phyloP scores from a whole-genome alignment of 176 grass and related monocot species.

The Oryza nivara region DNA sequence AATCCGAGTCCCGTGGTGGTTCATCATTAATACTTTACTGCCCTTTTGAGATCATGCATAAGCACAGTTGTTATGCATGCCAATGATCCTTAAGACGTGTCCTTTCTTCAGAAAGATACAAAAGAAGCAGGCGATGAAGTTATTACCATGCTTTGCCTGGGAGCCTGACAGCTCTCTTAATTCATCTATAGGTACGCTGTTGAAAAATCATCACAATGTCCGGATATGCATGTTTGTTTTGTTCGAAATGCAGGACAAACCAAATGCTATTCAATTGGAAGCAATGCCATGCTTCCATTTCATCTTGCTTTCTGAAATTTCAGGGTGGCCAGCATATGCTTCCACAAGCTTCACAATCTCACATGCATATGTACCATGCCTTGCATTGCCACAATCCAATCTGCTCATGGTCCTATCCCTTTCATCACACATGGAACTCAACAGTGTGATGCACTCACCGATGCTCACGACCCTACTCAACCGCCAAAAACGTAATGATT shows the following conservation, averaged over 20 bases:
- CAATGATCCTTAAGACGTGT: neutral
- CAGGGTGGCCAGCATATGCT: neutral
- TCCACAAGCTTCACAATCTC: constrained; percentile 26
- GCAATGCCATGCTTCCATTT: neutral
- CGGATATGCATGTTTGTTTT: neutral
- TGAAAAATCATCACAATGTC: constrained; percentile 14
- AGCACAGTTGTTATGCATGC: neutral
- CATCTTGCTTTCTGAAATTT: neutral
- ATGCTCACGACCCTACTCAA: constrained; percentile 13
- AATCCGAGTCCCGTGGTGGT: neutral
- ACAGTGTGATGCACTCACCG: constrained; percentile 8
- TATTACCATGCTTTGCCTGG: neutral
- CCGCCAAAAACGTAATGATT: neutral
- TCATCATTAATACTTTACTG: neutral
- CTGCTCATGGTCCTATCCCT: constrained; percentile 34
- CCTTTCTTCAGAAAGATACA: neutral
- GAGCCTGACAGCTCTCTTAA: neutral
- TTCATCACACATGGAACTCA: constrained; percentile 35
- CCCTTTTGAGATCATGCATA: neutral
- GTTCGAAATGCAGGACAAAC: neutral
- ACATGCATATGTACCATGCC: constrained; percentile 19
- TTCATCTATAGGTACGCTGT: neutral
- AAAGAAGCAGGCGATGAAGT: neutral
- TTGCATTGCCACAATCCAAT: constrained; percentile 14
- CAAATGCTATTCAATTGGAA: neutral